Evolutionary conservation across 164 flowering plant species (phyloP).

Genomic region (Protea cynaroides): DNA sequence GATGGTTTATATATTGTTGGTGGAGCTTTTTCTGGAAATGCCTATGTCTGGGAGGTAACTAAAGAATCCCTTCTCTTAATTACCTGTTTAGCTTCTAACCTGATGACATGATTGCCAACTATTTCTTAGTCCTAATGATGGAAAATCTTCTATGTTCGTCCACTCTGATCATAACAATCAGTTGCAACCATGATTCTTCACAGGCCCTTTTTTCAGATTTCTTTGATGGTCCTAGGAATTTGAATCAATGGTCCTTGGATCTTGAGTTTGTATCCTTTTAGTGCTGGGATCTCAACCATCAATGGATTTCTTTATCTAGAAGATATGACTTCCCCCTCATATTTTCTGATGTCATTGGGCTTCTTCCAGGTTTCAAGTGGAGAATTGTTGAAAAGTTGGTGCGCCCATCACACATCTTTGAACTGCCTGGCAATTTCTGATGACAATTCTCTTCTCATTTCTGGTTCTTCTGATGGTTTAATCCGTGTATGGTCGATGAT

Average conservation of each 20-base stretch:
- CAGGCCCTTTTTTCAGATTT: neutral
- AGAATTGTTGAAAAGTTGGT: conserved; percentile 46
- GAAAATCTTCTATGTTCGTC: neutral
- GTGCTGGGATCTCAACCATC: neutral
- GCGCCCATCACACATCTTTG: conserved; percentile 36
- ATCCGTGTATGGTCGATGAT: conserved; percentile 43
- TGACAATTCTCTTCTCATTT: conserved; percentile 48
- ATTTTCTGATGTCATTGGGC: neutral
- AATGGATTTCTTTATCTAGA: neutral
- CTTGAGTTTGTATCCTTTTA: neutral
- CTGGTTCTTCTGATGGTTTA: conserved; percentile 48
- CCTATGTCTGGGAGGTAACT: conserved; percentile 53
- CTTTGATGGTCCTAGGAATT: neutral
- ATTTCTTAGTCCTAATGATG: neutral
- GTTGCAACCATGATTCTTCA: neutral
- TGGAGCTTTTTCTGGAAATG: conserved; percentile 55
- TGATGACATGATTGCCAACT: neutral
- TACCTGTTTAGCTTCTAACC: neutral
- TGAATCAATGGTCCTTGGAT: too few relatives aligned
- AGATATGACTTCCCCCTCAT: neutral
- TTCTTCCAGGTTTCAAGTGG: conserved; percentile 37
- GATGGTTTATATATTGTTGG: conserved; percentile 50
- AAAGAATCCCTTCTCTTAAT: neutral
- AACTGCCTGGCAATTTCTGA: conserved; percentile 39
- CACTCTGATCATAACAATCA: neutral